Base-by-base conservation (phyloP, 2,329 filamentous ascomycete genomes). In the Epichloe glyceriae region DNA sequence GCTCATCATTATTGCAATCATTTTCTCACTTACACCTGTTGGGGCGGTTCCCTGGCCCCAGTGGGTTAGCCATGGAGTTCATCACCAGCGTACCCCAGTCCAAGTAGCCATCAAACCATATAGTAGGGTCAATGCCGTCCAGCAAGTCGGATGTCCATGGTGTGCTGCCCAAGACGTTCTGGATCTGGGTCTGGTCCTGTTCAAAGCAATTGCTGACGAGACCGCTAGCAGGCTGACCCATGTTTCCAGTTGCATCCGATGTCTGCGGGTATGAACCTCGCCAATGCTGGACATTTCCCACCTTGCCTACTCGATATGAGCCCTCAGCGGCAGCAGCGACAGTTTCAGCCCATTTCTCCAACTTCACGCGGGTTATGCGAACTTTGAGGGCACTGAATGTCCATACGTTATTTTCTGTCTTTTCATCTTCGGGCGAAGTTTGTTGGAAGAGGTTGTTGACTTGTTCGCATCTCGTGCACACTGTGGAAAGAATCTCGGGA, bases 341-440 rank as follows among this genome's bases (percentile, higher is more conserved):
- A 0, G 73, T 63, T 46, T 75, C 73, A 0, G 71, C 67, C 69
- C 71, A 76, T 15, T 67, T 64, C 47, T 73, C 71, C 0, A 77
- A 55, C 53, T 74, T 75, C 3, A 68, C 62, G 6, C 67, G 68
- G 0, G 70, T 71, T 35, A 76, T 70, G 19, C 67, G 64, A 1
- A 78, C 61, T 43, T 76, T 75, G 38, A 70, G 66, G 0, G 73
- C 69, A 0, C 70, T 71, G 54, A 76, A 61, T 5, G 71, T 71
- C 73, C 73, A 77, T 0, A 75, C 57, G 45, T 73, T 74, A 48
- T 70, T 69, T 11, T 73, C 67, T 49, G 64, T 64, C 0, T 57
- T 59, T n/a, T 60, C 67, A 0, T 59, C 53, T 6, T 69, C 64
- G 0, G 61, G 55, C 2, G 65, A 61, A 0, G 58, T 56, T 2